Evolutionary conservation across 768 basidiomycete genomes (phyloP).

Genomic region (Candolleomyces eurysporus): DNA sequence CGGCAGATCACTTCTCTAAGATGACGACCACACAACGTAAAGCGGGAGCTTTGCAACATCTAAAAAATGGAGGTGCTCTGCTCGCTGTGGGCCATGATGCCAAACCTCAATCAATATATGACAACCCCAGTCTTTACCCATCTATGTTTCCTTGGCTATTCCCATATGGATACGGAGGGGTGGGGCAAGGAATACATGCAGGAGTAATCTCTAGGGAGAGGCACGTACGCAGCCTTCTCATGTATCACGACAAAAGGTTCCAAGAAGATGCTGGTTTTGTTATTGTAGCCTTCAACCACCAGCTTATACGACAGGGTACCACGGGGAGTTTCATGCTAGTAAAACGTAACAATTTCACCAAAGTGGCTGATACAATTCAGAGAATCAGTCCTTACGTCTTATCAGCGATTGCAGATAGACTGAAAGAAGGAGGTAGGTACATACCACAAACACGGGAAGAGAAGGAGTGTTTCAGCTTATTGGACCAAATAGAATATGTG

Average conservation of each 20-base stretch:
- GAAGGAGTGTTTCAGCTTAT: conserved; percentile 12
- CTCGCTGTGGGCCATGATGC: conserved; percentile 26
- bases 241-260: conserved; percentile 35
- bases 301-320: conserved; percentile 24
- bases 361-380: conserved; percentile 16
- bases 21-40: conserved; percentile 18
- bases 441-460: neutral
- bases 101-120: conserved; percentile 26
- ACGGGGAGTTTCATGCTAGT: conserved; percentile 1
- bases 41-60: conserved; percentile 22
- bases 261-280: conserved; percentile 30
- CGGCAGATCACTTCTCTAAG: conserved; percentile 20
- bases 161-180: conserved; percentile 31
- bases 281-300: conserved; percentile 29
- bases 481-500: conserved; percentile 34
- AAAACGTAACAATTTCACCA: conserved; percentile 16
- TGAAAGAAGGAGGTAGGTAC: neutral
- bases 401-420: neutral
- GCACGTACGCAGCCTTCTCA: conserved; percentile 21
- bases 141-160: conserved; percentile 20
- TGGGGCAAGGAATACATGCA: conserved; percentile 12
- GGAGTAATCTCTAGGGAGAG: conserved; percentile 9
- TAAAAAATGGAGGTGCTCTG: conserved; percentile 21
- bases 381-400: conserved; percentile 18
- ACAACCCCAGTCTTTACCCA: conserved; percentile 23